Conservation (phyloP, 1,139 yeast genomes). For the Geotrichum siamense region DNA sequence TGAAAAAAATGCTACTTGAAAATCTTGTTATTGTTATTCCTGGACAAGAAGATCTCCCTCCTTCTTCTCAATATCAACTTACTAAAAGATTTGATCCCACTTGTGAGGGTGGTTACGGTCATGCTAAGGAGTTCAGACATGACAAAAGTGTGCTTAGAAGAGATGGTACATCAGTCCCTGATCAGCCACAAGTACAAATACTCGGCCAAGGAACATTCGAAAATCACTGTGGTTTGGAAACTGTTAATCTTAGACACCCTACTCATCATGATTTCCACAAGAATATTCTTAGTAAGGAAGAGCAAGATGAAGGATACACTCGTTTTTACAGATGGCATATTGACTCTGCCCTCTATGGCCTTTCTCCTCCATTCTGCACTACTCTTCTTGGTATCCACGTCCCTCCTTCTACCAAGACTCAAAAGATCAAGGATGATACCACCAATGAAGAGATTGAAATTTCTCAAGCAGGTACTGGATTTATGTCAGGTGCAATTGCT, state of each 20-base stretch:
- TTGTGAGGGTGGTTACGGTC: conserved; percentile 68
- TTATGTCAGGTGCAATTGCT: conserved; percentile 73
- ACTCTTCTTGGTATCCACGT: conserved; percentile 75
- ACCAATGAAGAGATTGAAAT: conserved; percentile 55
- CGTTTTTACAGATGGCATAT: conserved; percentile 91
- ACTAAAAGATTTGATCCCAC: conserved; percentile 75
- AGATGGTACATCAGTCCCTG: conserved; percentile 72
- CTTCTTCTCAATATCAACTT: conserved; percentile 64
- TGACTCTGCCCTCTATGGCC: conserved; percentile 78
- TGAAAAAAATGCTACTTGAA: conserved; percentile 57
- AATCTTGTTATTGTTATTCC: conserved; percentile 71
- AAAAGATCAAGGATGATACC: conserved; percentile 57
- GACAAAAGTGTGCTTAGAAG: conserved; percentile 66
- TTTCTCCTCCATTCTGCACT: conserved; percentile 79
- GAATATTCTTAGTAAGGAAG: conserved; percentile 50
- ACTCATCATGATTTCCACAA: conserved; percentile 76
- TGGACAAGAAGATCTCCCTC: conserved; percentile 54
- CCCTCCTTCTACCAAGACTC: conserved; percentile 43
- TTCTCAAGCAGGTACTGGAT: conserved; percentile 82
- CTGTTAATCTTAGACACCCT: conserved; percentile 68
- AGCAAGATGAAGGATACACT: conserved; percentile 57
- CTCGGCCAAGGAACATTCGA: conserved; percentile 72
- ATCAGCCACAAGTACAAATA: conserved; percentile 82
- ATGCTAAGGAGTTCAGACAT: conserved; percentile 77
- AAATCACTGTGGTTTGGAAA: conserved; percentile 62